Evolutionary conservation across 2,329 filamentous ascomycete genomes (phyloP).

Genomic region (Sporothrix pseudoabietina): DNA sequence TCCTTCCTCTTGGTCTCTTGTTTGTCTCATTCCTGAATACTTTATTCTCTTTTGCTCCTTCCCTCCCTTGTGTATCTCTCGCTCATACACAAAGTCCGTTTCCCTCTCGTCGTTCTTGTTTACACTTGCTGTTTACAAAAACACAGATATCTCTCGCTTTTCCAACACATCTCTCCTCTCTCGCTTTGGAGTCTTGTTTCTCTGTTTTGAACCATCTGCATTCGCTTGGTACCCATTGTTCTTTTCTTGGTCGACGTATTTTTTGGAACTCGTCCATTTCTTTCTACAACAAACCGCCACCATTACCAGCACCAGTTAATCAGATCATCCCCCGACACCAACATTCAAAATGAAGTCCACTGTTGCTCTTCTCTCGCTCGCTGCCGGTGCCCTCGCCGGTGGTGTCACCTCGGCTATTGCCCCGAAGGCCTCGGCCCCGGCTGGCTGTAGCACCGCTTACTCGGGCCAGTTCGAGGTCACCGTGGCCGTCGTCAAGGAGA

Average conservation of each 20-base stretch:
- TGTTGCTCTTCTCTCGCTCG: constrained; percentile 48
- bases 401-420: constrained; percentile 51
- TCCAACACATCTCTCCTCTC: background rate
- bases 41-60: background rate
- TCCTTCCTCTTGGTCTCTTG: constrained; percentile 9
- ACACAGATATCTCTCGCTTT: background rate
- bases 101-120: constrained; percentile 18
- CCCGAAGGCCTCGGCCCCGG: constrained; percentile 53
- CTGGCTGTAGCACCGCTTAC: constrained; percentile 55
- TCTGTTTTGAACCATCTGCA: background rate
- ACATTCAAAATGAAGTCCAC: constrained; percentile 42
- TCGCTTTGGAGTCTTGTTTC: background rate
- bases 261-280: background rate
- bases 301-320: constrained; percentile 15
- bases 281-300: constrained; percentile 6
- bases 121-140: constrained; percentile 30
- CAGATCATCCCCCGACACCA: background rate
- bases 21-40: constrained; percentile 10
- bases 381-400: constrained; percentile 47
- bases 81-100: constrained; percentile 22
- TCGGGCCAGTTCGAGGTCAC: constrained; percentile 62
- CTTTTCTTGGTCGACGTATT: background rate
- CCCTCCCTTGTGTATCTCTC: constrained; percentile 22
- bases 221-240: constrained; percentile 20
- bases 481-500: constrained; percentile 46